Base-by-base conservation (phyloP, 2,329 filamentous ascomycete species). In the Chrysoporthe cubensis region DNA sequence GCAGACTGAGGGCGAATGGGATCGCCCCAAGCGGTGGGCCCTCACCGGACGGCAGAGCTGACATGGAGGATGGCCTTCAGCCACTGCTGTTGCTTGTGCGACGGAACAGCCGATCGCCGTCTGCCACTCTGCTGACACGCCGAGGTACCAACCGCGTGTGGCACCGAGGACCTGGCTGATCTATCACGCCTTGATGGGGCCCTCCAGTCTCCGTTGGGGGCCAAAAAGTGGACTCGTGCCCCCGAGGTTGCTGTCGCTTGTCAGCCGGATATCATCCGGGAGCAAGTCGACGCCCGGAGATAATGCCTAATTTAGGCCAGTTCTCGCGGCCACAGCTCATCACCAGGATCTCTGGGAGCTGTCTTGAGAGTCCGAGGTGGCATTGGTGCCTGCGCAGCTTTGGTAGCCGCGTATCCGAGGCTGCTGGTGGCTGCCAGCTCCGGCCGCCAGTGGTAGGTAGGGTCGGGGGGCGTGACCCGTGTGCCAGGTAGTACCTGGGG, bases 151-250 rank as follows among this genome's bases (percentile, higher is more conserved):
- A 54, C 50, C 50, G 50, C 50, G 13, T 6, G 50, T 54, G 50
- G 50, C 26, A 26, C 50, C 26, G 26, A 21, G 50, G 32, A 54
- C 50, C 32, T 54, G 26, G 50, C 18, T 13, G 57, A 9, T 40
- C n/a, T 26, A 26, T 44, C 57, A 32, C 11, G 13, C 32, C n/a
- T 60, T 34, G 4, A 34, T 13, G 11, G 57, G 37, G 57, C 21
- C 4, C 57, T 60, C 57, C 21, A 21, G 37, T 42, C 13, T 43
- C 42, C 42, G 8, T 61, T 61, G 59, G 59, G 59, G 59, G 42
- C 59, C 5, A 46, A 32, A 61, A 46, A 48, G 59, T 61, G 59
- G 59, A 11, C 43, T 48, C 42, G 26, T 48, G 26, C 37, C 59
- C 26, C 32, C 54, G 4, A 57, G 16, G 54, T 8, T 40, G 54